phyloP scores from a whole-genome alignment of 2,329 filamentous ascomycete species.

The Neofusicoccum laricinum region DNA sequence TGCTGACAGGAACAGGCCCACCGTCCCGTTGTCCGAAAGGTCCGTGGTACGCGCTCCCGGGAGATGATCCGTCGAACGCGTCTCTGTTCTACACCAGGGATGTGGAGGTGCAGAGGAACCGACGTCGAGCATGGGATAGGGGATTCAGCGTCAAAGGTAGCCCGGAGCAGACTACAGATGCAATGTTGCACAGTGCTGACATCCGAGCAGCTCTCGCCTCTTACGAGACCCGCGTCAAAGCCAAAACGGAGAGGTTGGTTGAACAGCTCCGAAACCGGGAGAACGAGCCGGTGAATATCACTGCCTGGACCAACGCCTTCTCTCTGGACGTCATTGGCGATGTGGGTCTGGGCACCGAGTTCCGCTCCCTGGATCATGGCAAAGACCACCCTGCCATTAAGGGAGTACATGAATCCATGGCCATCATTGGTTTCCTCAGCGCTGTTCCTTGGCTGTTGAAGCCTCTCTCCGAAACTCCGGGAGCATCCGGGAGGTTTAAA shows the following conservation, averaged over 20 bases:
- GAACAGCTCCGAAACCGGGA: conserved; percentile 25
- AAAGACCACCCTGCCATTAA: conserved; percentile 31
- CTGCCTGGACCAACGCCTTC: conserved; percentile 39
- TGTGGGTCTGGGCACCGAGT: conserved; percentile 40
- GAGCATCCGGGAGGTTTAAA: conserved; percentile 25
- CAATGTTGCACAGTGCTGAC: neutral
- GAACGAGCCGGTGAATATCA: conserved; percentile 24
- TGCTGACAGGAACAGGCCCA: conserved; percentile 31
- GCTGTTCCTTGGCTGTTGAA: conserved; percentile 38
- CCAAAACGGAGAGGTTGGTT: conserved; percentile 28
- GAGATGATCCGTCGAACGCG: conserved; percentile 21
- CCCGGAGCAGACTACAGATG: neutral
- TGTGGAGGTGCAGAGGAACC: conserved; percentile 29
- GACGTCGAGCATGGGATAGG: conserved; percentile 33
- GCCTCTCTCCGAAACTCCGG: conserved; percentile 30
- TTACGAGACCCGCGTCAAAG: conserved; percentile 33
- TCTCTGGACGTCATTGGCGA: conserved; percentile 52
- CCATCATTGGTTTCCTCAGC: conserved; percentile 30
- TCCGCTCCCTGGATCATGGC: conserved; percentile 34
- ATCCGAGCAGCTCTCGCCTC: conserved; percentile 21
- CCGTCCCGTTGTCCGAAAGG: conserved; percentile 35
- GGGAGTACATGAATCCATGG: conserved; percentile 35
- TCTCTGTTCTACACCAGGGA: conserved; percentile 29
- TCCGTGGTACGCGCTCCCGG: neutral
- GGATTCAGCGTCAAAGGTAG: conserved; percentile 28